These are phyloP conservation scores for Calocybe cyanea DNA, from an alignment of 768 basidiomycete genomes.

Conservation along the genomic window DNA sequence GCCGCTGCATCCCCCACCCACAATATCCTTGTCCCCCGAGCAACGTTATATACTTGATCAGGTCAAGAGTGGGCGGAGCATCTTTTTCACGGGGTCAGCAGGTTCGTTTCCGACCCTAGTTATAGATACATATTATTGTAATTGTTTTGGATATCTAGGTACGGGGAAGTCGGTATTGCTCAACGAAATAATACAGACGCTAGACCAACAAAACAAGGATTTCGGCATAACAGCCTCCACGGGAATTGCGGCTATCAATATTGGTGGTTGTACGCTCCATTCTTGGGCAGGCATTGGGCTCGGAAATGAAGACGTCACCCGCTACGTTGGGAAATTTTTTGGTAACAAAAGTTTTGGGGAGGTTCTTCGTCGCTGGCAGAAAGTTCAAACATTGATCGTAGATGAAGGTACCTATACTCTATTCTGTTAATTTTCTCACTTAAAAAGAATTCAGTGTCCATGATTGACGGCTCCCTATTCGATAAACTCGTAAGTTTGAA, in stretches of 20 bases:
- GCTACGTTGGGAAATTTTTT: conserved; percentile 51
- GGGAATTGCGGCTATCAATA: conserved; percentile 78
- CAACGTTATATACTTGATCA: conserved; percentile 44
- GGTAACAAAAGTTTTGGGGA: conserved; percentile 32
- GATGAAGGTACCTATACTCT: conserved; percentile 65
- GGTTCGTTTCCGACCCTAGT: conserved; percentile 33
- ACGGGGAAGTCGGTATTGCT: conserved; percentile 86
- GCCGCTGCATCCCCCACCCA: conserved; percentile 1
- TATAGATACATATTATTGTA: not conserved
- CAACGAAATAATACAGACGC: conserved; percentile 62
- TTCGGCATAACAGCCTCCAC: conserved; percentile 81
- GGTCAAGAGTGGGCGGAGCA: conserved; percentile 58
- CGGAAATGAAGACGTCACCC: conserved; percentile 52
- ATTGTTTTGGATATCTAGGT: conserved; percentile 28
- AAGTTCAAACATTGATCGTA: conserved; percentile 65
- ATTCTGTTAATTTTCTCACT: not conserved
- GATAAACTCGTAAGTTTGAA: conserved; percentile 64
- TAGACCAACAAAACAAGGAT: conserved; percentile 22
- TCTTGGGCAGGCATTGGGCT: conserved; percentile 81
- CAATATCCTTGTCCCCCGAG: conserved; percentile 45
- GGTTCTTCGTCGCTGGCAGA: conserved; percentile 59
- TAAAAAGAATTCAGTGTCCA: conserved; percentile 61
- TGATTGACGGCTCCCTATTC: conserved; percentile 79
- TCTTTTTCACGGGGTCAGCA: conserved; percentile 88
- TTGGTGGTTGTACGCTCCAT: conserved; percentile 79